These are phyloP conservation scores for Cicer yamashitae DNA, from an alignment of 306 rosid species.

Conservation along the genomic window DNA sequence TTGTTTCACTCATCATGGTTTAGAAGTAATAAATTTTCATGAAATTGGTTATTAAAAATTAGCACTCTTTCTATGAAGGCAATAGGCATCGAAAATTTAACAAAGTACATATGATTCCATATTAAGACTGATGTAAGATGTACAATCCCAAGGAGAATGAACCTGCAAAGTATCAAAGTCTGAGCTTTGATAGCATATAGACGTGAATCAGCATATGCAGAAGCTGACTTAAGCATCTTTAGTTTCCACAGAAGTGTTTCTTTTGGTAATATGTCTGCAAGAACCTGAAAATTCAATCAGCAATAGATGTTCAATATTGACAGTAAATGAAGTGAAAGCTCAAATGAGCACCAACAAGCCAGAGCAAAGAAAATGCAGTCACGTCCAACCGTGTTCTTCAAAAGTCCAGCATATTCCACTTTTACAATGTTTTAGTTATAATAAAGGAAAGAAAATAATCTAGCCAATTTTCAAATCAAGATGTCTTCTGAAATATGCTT, in stretches of 20 bases:
- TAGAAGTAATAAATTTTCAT: conserved; percentile 5
- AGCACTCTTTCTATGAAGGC: background rate
- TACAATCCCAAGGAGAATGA: conserved; percentile 12
- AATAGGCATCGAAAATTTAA: background rate
- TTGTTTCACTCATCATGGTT: background rate
- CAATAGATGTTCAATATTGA: conserved; percentile 40
- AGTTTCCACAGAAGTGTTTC: conserved; percentile 87
- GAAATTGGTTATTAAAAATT: conserved; percentile 13
- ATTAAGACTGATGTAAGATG: conserved; percentile 19
- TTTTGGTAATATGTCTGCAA: conserved; percentile 73
- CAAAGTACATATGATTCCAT: conserved; percentile 5
- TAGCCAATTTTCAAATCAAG: conserved; percentile 22
- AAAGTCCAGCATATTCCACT: conserved; percentile 33
- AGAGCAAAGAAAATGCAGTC: conserved; percentile 25
- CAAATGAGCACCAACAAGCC: conserved; percentile 14
- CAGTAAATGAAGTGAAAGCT: conserved; percentile 42
- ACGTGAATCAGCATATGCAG: conserved; percentile 69
- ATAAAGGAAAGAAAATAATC: conserved; percentile 27
- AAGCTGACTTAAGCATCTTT: conserved; percentile 76
- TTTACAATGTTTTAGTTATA: conserved; percentile 21
- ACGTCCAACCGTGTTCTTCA: conserved; percentile 15
- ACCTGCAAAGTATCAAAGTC: conserved; percentile 85
- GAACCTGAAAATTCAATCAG: conserved; percentile 65
- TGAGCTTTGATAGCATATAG: conserved; percentile 83
- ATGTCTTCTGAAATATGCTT: conserved; percentile 35